These are phyloP conservation scores for Debaryomyces udenii DNA, from an alignment of 1,139 yeast species.

Conservation along the genomic window DNA sequence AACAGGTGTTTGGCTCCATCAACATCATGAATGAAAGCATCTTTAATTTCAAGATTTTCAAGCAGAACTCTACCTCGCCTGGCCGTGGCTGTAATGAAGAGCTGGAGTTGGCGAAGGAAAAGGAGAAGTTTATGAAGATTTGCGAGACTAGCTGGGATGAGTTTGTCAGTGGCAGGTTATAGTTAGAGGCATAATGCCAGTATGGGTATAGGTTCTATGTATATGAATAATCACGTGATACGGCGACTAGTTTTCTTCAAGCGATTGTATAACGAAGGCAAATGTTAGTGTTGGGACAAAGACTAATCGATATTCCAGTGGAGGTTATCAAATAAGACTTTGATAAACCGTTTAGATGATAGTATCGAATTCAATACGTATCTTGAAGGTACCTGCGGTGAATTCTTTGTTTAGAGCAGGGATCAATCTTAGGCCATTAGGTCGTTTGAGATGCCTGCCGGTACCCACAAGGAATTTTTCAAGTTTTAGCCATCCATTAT, in stretches of 20 bases:
- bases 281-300: not conserved
- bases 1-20: conserved; percentile 46
- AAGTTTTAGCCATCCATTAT: conserved; percentile 11
- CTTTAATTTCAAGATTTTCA: conserved; percentile 46
- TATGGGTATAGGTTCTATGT: too few species aligned
- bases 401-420: conserved; percentile 5
- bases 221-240: too few species aligned
- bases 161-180: conserved; percentile 25
- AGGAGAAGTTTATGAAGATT: conserved; percentile 51
- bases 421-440: conserved; percentile 3
- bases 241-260: too few species aligned
- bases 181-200: not conserved
- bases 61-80: conserved; percentile 17
- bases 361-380: conserved; percentile 6
- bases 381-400: conserved; percentile 6
- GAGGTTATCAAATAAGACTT: conserved; percentile 1
- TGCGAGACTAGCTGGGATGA: conserved; percentile 62
- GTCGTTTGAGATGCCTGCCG: conserved; percentile 6
- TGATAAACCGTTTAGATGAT: conserved; percentile 6
- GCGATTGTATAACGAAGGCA: conserved; percentile 4
- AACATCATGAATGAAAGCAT: conserved; percentile 47
- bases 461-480: conserved; percentile 6
- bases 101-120: conserved; percentile 30
- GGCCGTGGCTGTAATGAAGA: conserved; percentile 2
- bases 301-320: not conserved